Percentiles rank a stretch among this genome's conserved stretches.
Evolutionary conservation across 2,329 filamentous ascomycete genomes (phyloP).

Genomic region (Pseudogymnoascus sp.): DNA sequence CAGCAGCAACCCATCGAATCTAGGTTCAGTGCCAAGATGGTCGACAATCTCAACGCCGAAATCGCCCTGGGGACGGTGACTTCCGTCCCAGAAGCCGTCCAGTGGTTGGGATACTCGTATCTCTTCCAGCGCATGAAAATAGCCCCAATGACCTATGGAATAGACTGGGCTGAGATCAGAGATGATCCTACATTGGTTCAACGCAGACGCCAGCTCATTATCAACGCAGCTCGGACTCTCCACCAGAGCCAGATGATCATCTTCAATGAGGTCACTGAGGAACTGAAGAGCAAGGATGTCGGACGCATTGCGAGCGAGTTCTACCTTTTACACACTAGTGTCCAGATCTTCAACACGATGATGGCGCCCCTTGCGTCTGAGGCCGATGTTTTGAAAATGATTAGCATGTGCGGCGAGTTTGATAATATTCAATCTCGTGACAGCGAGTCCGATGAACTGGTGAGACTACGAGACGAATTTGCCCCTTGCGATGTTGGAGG

Average conservation of each 20-base stretch:
- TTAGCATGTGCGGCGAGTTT: conserved; percentile 95
- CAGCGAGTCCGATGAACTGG: conserved; percentile 81
- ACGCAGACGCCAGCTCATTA: conserved; percentile 73
- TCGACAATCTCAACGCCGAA: conserved; percentile 95
- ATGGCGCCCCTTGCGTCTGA: conserved; percentile 82
- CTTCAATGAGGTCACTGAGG: conserved; percentile 90
- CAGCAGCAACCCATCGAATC: conserved; percentile 96
- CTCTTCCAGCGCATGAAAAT: conserved; percentile 93
- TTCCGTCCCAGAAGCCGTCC: conserved; percentile 83
- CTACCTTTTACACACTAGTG: conserved; percentile 86
- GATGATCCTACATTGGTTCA: conserved; percentile 86
- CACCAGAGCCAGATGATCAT: conserved; percentile 98
- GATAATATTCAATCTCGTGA: conserved; percentile 93
- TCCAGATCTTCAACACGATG: conserved; percentile 93
- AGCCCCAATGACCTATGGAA: conserved; percentile 86
- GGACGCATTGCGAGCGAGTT: conserved; percentile 95
- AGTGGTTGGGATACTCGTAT: conserved; percentile 97
- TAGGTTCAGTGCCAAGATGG: conserved; percentile 84
- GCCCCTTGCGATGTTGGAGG: conserved; percentile 73
- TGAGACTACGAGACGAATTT: conserved; percentile 58
- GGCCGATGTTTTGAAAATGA: conserved; percentile 90
- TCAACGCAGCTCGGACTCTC: conserved; percentile 77
- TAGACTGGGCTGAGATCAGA: conserved; percentile 83
- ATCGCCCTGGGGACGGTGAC: conserved; percentile 91
- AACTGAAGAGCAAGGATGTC: conserved; percentile 87